Percentiles rank a stretch among this genome's conserved stretches.
Conservation (phyloP, 257 asterid genomes). For the Salvia miltiorrhiza region DNA sequence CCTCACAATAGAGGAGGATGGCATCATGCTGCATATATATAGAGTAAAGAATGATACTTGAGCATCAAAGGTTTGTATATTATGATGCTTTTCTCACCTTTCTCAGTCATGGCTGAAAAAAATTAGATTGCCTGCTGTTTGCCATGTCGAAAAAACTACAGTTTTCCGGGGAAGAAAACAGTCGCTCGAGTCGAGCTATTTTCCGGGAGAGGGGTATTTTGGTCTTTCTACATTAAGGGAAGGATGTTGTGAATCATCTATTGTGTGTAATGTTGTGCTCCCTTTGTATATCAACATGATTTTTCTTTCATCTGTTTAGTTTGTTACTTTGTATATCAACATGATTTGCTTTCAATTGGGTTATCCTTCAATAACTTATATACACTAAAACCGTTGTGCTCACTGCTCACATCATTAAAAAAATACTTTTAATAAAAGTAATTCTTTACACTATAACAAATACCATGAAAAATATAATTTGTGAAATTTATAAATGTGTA, state of each 20-base stretch:
- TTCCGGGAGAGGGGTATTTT: neutral
- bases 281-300: neutral
- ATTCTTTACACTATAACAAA: no score
- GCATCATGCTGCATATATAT: conserved; percentile 5
- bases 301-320: neutral
- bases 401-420: no score
- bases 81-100: neutral
- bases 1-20: neutral
- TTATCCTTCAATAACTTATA: no score
- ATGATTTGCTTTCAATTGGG: no score
- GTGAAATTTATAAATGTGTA: no score
- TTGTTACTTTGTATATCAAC: no score
- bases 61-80: neutral
- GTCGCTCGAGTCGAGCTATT: neutral
- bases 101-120: neutral
- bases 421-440: no score
- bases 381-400: no score
- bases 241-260: neutral
- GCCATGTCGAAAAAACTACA: conserved; percentile 2
- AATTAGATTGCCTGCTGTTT: neutral
- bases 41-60: conserved; percentile 11
- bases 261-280: neutral
- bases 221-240: neutral
- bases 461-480: no score
- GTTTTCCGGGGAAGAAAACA: neutral